Conservation (phyloP, 257 asterid species). For the Echium plantagineum region DNA sequence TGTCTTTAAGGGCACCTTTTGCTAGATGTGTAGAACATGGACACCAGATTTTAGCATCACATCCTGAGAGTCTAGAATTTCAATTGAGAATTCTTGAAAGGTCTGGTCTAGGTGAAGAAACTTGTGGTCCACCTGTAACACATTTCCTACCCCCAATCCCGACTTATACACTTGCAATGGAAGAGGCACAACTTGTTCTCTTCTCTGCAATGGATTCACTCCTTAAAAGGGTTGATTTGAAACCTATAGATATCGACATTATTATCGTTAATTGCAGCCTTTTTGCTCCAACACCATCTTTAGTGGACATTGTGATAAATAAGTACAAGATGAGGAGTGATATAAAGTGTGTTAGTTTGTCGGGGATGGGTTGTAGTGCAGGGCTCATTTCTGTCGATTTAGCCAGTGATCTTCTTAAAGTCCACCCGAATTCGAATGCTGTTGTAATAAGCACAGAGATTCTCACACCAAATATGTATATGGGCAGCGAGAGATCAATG, state of each 20-base stretch:
- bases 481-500: conserved; percentile 24
- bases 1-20: not conserved
- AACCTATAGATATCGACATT: not conserved
- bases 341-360: not conserved
- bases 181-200: not conserved
- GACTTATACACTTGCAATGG: not conserved
- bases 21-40: not conserved
- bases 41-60: not conserved
- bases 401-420: conserved; percentile 1
- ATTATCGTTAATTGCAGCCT: conserved; percentile 2
- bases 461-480: conserved; percentile 13
- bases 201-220: conserved; percentile 1
- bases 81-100: conserved; percentile 17
- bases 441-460: conserved; percentile 14
- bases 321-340: not conserved
- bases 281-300: not conserved
- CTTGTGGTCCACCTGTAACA: not conserved
- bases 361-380: conserved; percentile 9
- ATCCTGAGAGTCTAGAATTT: not conserved
- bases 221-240: not conserved
- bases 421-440: no score
- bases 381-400: conserved; percentile 10
- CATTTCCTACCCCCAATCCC: not conserved
- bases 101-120: conserved; percentile 18
- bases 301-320: not conserved